A percentile compares a stretch with the other conserved stretches of the same genome.
phyloP scores from a whole-genome alignment of 345 rosid species.

The Eucalyptus marginata region DNA sequence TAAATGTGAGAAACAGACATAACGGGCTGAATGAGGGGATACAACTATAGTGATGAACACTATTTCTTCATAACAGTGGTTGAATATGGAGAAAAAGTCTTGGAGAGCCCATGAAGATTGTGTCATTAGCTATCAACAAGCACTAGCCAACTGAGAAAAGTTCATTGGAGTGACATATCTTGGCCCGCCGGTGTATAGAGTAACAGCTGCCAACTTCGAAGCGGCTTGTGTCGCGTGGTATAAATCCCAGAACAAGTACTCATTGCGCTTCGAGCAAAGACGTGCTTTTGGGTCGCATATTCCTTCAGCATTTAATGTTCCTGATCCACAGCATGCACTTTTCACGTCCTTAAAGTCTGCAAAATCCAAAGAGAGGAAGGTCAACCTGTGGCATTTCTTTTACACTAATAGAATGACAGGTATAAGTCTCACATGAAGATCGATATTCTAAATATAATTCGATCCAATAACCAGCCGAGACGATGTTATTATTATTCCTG shows the following conservation, averaged over 20 bases:
- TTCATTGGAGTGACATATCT: conserved; percentile 33
- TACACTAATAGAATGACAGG: not conserved
- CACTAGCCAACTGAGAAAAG: conserved; percentile 27
- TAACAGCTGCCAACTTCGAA: conserved; percentile 29
- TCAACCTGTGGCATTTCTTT: not conserved
- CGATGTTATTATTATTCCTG: not conserved
- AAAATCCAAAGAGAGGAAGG: not conserved
- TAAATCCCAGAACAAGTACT: conserved; percentile 42
- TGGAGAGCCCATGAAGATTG: conserved; percentile 25
- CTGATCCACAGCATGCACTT: conserved; percentile 32
- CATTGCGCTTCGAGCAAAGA: conserved; percentile 14
- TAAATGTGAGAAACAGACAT: not conserved
- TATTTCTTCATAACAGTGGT: not conserved
- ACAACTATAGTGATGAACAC: not conserved
- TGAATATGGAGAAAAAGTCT: conserved; percentile 9
- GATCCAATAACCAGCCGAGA: not conserved
- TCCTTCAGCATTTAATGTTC: conserved; percentile 8
- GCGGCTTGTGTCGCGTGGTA: conserved; percentile 40
- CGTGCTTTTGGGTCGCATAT: conserved; percentile 8
- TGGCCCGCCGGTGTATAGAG: conserved; percentile 21
- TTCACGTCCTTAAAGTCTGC: conserved; percentile 29
- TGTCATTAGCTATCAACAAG: conserved; percentile 21
- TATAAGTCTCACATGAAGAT: not conserved
- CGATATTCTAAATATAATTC: not conserved
- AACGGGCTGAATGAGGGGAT: not conserved